These are phyloP conservation scores for Neurospora crassa DNA, from an alignment of 2,329 filamentous ascomycete species.

Conservation along the genomic window DNA sequence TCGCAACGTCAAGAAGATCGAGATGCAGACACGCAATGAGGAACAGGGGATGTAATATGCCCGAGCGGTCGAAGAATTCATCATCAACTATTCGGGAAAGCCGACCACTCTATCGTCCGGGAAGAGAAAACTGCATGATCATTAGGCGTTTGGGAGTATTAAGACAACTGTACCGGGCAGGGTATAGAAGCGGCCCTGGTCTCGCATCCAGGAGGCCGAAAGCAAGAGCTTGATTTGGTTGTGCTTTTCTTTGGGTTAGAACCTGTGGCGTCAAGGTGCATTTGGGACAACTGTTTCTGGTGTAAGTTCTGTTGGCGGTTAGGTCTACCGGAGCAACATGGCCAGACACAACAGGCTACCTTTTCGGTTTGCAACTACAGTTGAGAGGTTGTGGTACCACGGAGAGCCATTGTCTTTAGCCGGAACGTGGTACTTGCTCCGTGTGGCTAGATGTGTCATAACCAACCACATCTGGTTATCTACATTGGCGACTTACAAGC, in stretches of 20 bases:
- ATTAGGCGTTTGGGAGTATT: neutral
- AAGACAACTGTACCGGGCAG: neutral
- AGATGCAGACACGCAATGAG: constrained; percentile 19
- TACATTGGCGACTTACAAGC: neutral
- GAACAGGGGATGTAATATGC: neutral
- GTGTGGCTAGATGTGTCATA: neutral
- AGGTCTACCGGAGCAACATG: neutral
- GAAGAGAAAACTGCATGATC: neutral
- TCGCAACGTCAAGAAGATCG: constrained; percentile 52
- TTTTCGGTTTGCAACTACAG: neutral
- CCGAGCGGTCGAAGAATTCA: neutral
- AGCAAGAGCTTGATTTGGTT: neutral
- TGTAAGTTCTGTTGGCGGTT: neutral
- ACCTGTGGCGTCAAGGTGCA: neutral
- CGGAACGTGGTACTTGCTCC: neutral
- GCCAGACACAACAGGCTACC: neutral
- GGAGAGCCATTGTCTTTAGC: neutral
- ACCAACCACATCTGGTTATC: neutral
- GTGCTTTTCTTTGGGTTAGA: neutral
- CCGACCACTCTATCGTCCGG: neutral
- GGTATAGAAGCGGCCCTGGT: neutral
- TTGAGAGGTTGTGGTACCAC: neutral
- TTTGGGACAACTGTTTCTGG: neutral
- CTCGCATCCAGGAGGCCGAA: neutral
- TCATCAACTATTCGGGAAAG: neutral